These are phyloP conservation scores for Phyllosticta citribraziliensis DNA, from an alignment of 2,329 filamentous ascomycete genomes.

Conservation along the genomic window DNA sequence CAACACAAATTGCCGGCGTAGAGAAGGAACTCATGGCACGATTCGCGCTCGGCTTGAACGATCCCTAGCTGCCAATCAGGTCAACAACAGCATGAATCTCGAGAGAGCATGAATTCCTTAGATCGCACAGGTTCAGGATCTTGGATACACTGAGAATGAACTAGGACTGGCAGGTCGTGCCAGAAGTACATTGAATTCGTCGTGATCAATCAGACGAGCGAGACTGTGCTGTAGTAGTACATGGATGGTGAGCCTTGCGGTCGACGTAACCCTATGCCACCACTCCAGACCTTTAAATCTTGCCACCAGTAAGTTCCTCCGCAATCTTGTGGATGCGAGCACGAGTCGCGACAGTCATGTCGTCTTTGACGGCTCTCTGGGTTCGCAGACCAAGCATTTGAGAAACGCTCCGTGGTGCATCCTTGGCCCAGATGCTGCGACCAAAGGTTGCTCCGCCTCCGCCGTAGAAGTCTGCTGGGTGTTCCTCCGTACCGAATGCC, in stretches of 20 bases:
- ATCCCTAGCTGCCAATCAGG: no score
- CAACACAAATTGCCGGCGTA: no score
- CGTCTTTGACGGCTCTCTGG: constrained; percentile 22
- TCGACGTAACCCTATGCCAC: background rate
- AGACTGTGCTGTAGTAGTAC: background rate
- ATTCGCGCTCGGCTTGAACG: no score
- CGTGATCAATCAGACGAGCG: background rate
- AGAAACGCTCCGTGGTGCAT: constrained; percentile 25
- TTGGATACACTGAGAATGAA: no score
- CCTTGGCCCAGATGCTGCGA: constrained; percentile 23
- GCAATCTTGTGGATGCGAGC: constrained; percentile 54
- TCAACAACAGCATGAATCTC: no score
- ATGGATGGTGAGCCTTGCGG: background rate
- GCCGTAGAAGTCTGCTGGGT: constrained; percentile 30
- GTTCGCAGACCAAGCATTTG: constrained; percentile 23
- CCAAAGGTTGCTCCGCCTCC: constrained; percentile 18
- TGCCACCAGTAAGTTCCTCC: constrained; percentile 59
- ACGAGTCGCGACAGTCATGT: constrained; percentile 27
- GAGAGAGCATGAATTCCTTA: no score
- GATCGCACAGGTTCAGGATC: no score
- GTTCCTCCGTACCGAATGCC: constrained; percentile 57
- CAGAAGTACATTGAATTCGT: no score
- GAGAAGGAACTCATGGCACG: no score
- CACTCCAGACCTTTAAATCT: background rate
- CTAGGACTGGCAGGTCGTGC: no score